Evolutionary conservation across 768 basidiomycete species (phyloP).

Genomic region (Amyloporia xantha): DNA sequence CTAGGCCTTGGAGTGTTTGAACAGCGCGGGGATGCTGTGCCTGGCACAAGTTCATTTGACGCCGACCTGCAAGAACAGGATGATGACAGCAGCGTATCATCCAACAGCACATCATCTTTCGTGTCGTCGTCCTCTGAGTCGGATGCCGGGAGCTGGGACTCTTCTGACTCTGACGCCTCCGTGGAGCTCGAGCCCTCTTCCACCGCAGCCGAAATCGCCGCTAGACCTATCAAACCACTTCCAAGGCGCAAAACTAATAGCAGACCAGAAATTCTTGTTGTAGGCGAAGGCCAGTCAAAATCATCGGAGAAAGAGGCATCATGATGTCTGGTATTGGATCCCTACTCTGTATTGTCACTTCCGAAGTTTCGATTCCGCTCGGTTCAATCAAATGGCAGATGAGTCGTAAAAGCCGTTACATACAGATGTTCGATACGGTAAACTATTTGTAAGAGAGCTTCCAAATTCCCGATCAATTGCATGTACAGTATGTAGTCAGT

Average conservation of each 20-base stretch:
- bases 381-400: no score
- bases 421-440: no score
- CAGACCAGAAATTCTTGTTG: no score
- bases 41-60: not conserved
- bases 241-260: not conserved
- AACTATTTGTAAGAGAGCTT: no score
- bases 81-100: not conserved
- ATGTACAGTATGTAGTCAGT: no score
- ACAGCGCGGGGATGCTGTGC: not conserved
- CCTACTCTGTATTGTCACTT: no score
- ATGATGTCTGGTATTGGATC: no score
- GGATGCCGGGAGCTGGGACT: not conserved
- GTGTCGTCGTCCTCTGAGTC: not conserved
- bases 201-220: not conserved
- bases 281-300: no score
- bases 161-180: not conserved
- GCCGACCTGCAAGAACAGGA: not conserved
- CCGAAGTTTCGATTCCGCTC: no score
- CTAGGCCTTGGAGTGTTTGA: conserved; percentile 6
- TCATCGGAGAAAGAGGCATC: no score
- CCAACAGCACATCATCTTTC: not conserved
- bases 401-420: no score
- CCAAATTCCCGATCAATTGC: no score
- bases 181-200: not conserved
- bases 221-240: conserved; percentile 1